Percentiles rank a stretch among this genome's conserved stretches.
Evolutionary conservation across 768 basidiomycete species (phyloP).

Genomic region (Mycena galopus): DNA sequence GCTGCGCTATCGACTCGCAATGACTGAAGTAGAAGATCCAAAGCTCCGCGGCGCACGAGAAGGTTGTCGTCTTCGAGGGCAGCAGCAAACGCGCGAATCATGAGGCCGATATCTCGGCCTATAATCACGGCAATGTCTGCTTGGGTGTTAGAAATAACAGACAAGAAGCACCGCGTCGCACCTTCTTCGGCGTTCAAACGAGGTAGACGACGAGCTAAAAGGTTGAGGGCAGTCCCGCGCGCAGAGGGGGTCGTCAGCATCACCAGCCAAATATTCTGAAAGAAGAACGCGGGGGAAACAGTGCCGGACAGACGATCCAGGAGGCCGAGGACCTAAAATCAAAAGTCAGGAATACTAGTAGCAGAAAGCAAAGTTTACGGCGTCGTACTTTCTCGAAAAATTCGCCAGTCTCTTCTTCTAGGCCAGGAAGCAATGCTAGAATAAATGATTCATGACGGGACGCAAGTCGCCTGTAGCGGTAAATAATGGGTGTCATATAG

Average conservation of each 20-base stretch:
- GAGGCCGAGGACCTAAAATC: constrained; percentile 77
- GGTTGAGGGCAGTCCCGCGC: constrained; percentile 89
- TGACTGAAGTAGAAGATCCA: constrained; percentile 87
- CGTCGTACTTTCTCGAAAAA: constrained; percentile 87
- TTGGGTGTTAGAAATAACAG: neutral
- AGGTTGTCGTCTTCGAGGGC: constrained; percentile 95
- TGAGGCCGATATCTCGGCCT: constrained; percentile 90
- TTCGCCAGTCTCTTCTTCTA: constrained; percentile 98
- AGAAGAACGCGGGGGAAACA: constrained; percentile 90
- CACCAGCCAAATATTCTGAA: constrained; percentile 95
- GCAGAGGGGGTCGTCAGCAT: constrained; percentile 91
- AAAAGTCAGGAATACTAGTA: constrained; percentile 14
- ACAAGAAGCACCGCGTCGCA: constrained; percentile 41
- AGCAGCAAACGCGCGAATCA: constrained; percentile 93
- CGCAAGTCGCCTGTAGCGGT: constrained; percentile 85
- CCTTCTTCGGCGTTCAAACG: constrained; percentile 79
- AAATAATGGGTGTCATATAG: constrained; percentile 96
- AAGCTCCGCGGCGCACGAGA: constrained; percentile 85
- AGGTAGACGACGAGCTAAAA: constrained; percentile 86
- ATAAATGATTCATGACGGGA: constrained; percentile 96
- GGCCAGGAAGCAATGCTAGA: constrained; percentile 90
- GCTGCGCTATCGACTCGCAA: constrained; percentile 80
- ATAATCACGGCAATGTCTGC: constrained; percentile 78
- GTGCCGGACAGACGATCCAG: constrained; percentile 87
- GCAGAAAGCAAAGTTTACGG: constrained; percentile 21